These are phyloP conservation scores for Ceratobasidium sp. DNA, from an alignment of 1,284 basidiomycete genomes.

Conservation along the genomic window DNA sequence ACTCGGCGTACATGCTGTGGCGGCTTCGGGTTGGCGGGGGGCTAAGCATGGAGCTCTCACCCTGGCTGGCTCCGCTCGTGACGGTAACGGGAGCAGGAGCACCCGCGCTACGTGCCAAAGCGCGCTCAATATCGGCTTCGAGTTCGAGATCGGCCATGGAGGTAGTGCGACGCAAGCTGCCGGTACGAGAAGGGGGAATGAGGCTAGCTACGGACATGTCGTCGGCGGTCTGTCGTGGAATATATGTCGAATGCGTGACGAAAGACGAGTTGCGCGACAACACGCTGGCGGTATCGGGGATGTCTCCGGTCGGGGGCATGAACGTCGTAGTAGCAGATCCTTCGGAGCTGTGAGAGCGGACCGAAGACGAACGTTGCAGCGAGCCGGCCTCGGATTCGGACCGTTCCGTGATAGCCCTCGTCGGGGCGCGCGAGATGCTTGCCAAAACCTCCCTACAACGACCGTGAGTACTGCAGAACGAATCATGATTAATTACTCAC, in stretches of 20 bases:
- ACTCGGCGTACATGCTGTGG: conserved; percentile 2
- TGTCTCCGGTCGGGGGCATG: conserved; percentile 67
- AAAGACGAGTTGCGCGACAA: conserved; percentile 55
- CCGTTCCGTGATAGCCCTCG: conserved; percentile 56
- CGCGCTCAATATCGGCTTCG: conserved; percentile 35
- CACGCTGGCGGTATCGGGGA: conserved; percentile 70
- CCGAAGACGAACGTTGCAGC: conserved; percentile 63
- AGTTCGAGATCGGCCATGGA: conserved; percentile 74
- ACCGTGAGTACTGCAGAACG: conserved; percentile 27
- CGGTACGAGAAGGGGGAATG: conserved; percentile 68
- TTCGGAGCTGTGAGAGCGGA: conserved; percentile 66
- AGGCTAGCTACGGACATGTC: conserved; percentile 36
- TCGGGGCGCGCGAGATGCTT: conserved; percentile 50
- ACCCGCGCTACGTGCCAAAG: conserved; percentile 45
- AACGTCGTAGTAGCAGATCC: conserved; percentile 75
- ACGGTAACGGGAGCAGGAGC: conserved; percentile 61
- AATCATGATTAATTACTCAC: conserved; percentile 54
- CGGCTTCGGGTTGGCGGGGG: conserved; percentile 59
- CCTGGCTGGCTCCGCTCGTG: conserved; percentile 60
- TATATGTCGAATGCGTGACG: conserved; percentile 48
- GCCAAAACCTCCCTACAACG: conserved; percentile 68
- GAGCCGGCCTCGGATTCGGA: conserved; percentile 45
- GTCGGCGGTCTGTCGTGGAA: conserved; percentile 37
- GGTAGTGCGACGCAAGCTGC: conserved; percentile 68
- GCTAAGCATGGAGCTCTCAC: conserved; percentile 63